phyloP scores from a whole-genome alignment of 2,329 filamentous ascomycete species.

The Fonsecaea pugnacius region DNA sequence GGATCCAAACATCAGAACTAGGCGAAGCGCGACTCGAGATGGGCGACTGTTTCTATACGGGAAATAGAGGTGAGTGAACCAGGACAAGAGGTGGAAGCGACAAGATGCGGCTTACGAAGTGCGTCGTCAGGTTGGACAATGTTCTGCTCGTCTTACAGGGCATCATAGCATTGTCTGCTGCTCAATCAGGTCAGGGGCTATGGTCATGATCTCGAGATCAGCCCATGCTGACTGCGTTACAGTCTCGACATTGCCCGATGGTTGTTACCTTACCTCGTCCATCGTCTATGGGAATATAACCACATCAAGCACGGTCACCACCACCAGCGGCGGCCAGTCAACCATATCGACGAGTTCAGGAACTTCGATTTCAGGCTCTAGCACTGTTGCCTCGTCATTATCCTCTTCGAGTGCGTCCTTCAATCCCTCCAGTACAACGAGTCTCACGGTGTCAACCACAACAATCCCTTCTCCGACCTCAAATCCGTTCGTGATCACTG shows the following conservation, averaged over 20 bases:
- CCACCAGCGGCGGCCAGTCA: neutral
- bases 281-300: slow-evolving; percentile 25
- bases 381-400: neutral
- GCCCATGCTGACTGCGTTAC: neutral
- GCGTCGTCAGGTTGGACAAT: slow-evolving; percentile 4
- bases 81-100: neutral
- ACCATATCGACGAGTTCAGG: slow-evolving; percentile 7
- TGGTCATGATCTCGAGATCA: neutral
- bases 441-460: slow-evolving; percentile 4
- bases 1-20: neutral
- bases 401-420: neutral
- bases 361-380: neutral
- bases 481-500: slow-evolving; percentile 21
- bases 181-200: slow-evolving; percentile 24
- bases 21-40: neutral
- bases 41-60: neutral
- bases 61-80: slow-evolving; percentile 14
- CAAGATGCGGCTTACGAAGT: slow-evolving; percentile 22
- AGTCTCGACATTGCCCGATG: slow-evolving; percentile 16
- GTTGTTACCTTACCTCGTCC: slow-evolving; percentile 28
- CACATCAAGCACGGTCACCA: slow-evolving; percentile 4
- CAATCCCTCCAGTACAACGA: neutral
- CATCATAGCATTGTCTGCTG: slow-evolving; percentile 10
- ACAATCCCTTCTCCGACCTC: slow-evolving; percentile 16
- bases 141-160: slow-evolving; percentile 14